Evolutionary conservation across 192 early-diverging fungal genomes (phyloP).

Genomic region (Umbelopsis vinacea): DNA sequence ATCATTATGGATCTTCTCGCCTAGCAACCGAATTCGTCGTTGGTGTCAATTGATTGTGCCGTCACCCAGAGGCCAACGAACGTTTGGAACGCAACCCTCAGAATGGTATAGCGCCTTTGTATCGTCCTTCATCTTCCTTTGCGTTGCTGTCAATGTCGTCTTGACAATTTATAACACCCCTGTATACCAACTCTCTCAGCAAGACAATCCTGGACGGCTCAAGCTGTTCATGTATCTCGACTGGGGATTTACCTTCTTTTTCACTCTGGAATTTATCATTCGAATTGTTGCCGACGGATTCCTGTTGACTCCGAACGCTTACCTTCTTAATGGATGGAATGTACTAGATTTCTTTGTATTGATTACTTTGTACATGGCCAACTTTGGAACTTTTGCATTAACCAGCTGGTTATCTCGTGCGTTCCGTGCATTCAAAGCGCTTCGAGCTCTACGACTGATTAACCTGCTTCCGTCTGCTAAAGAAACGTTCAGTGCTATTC

Average conservation of each 20-base stretch:
- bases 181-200: slow-evolving; percentile 51
- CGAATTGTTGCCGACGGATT: slow-evolving; percentile 66
- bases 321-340: slow-evolving; percentile 61
- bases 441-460: slow-evolving; percentile 61
- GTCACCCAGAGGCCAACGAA: slow-evolving; percentile 52
- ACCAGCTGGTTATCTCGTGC: slow-evolving; percentile 48
- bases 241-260: slow-evolving; percentile 52
- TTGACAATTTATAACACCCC: slow-evolving; percentile 51
- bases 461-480: slow-evolving; percentile 56
- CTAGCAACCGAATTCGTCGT: slow-evolving; percentile 48
- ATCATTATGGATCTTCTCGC: slow-evolving; percentile 57
- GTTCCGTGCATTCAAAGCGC: slow-evolving; percentile 60
- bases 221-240: slow-evolving; percentile 41
- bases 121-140: slow-evolving; percentile 46
- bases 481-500: slow-evolving; percentile 57
- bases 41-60: slow-evolving; percentile 55
- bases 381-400: slow-evolving; percentile 40
- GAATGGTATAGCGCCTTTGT: slow-evolving; percentile 48
- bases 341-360: slow-evolving; percentile 64
- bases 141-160: slow-evolving; percentile 54
- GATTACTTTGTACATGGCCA: slow-evolving; percentile 54
- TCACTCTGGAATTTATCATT: slow-evolving; percentile 57
- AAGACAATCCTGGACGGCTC: not conserved
- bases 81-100: slow-evolving; percentile 47
- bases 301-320: slow-evolving; percentile 63